A percentile compares a stretch with the other conserved stretches of the same genome.
Evolutionary conservation across 306 rosid species (phyloP).

Genomic region (Lathyrus aphaca): DNA sequence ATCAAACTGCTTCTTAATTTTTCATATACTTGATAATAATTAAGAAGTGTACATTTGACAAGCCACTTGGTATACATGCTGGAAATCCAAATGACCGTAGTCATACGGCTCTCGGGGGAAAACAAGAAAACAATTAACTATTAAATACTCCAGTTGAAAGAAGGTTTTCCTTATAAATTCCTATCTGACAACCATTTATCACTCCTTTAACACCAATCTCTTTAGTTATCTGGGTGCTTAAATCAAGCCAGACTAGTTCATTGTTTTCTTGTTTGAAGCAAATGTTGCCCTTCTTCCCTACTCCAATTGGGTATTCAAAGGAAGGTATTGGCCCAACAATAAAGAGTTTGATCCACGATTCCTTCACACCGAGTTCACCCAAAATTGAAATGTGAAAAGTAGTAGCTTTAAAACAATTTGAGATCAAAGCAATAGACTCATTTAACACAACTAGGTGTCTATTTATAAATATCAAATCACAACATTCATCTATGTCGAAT

Average conservation of each 20-base stretch:
- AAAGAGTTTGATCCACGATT: neutral
- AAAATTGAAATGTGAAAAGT: neutral
- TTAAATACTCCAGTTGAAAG: neutral
- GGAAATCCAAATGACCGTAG: neutral
- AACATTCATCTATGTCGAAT: neutral
- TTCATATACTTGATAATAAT: neutral
- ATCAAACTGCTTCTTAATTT: neutral
- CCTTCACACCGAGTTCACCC: neutral
- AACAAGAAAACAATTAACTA: neutral
- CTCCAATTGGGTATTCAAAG: neutral
- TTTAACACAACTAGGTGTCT: neutral
- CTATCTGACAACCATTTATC: neutral
- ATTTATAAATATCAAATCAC: neutral
- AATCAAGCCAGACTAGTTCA: neutral
- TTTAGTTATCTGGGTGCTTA: neutral
- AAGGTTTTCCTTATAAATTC: neutral
- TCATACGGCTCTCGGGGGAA: neutral
- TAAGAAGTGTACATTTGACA: neutral
- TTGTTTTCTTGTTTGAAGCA: neutral
- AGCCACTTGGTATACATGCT: neutral
- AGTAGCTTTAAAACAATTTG: neutral
- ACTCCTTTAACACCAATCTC: neutral
- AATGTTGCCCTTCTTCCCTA: neutral
- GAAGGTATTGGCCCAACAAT: neutral
- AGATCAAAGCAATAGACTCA: neutral